Conservation (phyloP, 257 asterid genomes). For the Solanum pennellii region DNA sequence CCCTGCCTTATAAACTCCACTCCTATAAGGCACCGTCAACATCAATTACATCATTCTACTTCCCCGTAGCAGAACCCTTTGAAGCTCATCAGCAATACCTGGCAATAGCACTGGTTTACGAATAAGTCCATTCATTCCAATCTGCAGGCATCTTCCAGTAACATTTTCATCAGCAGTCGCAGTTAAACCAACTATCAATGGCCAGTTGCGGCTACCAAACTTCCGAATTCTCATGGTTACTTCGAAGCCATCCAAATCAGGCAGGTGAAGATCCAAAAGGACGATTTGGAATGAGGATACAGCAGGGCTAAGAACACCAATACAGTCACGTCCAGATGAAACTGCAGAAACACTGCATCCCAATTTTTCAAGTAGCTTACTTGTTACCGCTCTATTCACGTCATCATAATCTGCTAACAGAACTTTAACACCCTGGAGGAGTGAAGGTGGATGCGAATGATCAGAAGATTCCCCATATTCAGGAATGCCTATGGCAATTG, state of each 20-base stretch:
- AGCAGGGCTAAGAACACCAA: conserved; percentile 45
- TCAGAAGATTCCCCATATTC: conserved; percentile 56
- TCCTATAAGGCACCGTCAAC: neutral
- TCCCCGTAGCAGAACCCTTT: conserved; percentile 44
- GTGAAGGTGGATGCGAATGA: conserved; percentile 33
- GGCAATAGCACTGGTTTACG: conserved; percentile 60
- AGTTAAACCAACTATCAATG: conserved; percentile 61
- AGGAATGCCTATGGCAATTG: conserved; percentile 30
- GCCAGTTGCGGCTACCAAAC: conserved; percentile 73
- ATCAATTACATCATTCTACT: conserved; percentile 28
- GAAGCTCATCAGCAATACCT: conserved; percentile 60
- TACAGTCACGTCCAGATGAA: conserved; percentile 77
- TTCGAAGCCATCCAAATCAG: conserved; percentile 77
- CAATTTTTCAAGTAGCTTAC: conserved; percentile 72
- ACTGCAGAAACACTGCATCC: conserved; percentile 69
- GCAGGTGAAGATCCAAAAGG: conserved; percentile 79
- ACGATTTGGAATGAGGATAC: conserved; percentile 44
- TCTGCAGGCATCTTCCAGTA: conserved; percentile 45
- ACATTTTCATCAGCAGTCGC: conserved; percentile 44
- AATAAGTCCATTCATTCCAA: conserved; percentile 77
- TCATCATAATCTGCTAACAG: conserved; percentile 79
- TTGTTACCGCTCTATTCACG: conserved; percentile 68
- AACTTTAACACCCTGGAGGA: conserved; percentile 58
- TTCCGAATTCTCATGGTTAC: conserved; percentile 62
- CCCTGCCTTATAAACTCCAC: neutral